A percentile compares a stretch with the other conserved stretches of the same genome.
Conservation (phyloP, 139 green algal genomes). For the Haematococcus sp. region DNA sequence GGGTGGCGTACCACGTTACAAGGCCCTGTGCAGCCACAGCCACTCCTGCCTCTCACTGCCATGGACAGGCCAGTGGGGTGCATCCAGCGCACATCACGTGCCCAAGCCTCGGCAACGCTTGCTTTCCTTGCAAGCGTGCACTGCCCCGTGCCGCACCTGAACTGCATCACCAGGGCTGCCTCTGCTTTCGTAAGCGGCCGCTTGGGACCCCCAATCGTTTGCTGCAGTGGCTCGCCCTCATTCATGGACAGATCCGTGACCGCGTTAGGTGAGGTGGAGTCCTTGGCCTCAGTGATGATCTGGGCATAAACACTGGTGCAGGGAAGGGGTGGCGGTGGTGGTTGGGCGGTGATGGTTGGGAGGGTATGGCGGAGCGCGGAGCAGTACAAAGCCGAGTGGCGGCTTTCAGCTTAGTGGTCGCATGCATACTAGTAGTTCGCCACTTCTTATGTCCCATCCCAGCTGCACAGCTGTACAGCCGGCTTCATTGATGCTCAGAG, state of each 20-base stretch:
- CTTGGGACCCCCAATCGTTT: not conserved
- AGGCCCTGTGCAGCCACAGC: too few species aligned
- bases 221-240: conserved; percentile 1
- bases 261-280: not conserved
- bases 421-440: too few species aligned
- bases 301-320: not conserved
- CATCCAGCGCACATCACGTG: not conserved
- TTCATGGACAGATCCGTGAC: not conserved
- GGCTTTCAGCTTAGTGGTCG: too few species aligned
- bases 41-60: too few species aligned
- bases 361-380: too few species aligned
- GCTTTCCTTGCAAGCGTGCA: too few species aligned
- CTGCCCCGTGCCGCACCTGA: not conserved
- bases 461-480: too few species aligned
- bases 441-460: too few species aligned
- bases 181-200: conserved; percentile 16
- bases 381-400: too few species aligned
- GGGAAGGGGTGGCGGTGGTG: not conserved
- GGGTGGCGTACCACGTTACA: too few species aligned
- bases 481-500: too few species aligned
- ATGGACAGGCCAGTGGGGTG: not conserved
- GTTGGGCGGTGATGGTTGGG: not conserved
- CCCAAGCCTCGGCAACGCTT: too few species aligned
- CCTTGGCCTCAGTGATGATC: not conserved
- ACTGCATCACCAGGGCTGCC: not conserved